Evolutionary conservation across 2,329 filamentous ascomycete species (phyloP), one percentile per base, ranked within the genome.

Genomic region (Colletotrichum coccodes): DNA sequence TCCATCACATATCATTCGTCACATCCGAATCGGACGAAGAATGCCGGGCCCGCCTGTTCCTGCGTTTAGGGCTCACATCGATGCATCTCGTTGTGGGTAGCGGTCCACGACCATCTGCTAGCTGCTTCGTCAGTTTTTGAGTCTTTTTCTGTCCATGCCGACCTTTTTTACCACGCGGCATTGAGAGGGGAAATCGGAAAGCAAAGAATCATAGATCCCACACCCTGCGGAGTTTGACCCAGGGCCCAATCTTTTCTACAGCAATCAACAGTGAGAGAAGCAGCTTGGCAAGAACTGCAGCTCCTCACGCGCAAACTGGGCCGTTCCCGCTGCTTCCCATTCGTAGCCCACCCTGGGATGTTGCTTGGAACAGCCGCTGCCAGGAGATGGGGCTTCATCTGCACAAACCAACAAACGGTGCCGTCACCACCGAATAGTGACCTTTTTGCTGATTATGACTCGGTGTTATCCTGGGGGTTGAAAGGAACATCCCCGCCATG

Each of bases 31-130:
- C 54, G 56, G 61, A 60, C 66, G 62, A 65, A 69, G 23, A 60
- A 34, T 59, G 61, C 56, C 62, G 49, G 65, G 40, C 28, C 65
- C 40, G 66, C 49, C 66, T 60, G 66, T 69, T 60, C 66, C 66
- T 69, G 66, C 61, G 66, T 69, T 68, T 66, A 69, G 66, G 66
- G 66, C 66, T 69, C 49, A 52, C 34, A 32, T 47, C 44, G 62
- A 47, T 60, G 66, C 66, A 65, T 50, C 47, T 56, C 30, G n/a
- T 50, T 49, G 64, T 47, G 64, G 40, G 54, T 32, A 6, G 21
- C 21, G 52, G 34, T 23, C 64, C 53, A 38, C 59, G 21, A 18
- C 59, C 58, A 64, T 52, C 32, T 56, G 49, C 61, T 44, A 11
- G 28, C 14, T 64, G 60, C 60, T 63, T 68, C 59, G 65, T 68